These are phyloP conservation scores for Suhomyces maxii DNA, from an alignment of 1,139 yeast species.

Conservation along the genomic window DNA sequence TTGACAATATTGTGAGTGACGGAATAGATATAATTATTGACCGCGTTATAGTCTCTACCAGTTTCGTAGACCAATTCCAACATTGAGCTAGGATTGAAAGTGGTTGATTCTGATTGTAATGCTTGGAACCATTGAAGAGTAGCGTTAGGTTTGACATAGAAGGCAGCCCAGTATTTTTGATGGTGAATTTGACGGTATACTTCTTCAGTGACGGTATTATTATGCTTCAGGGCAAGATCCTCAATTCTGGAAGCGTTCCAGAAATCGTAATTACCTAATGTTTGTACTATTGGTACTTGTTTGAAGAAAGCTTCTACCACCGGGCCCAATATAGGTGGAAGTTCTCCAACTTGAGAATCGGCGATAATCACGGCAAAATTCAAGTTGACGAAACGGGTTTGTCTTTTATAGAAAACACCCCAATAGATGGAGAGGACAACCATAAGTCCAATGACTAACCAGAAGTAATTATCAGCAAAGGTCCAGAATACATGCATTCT, in stretches of 20 bases:
- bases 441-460: constrained; percentile 25
- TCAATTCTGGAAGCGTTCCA: constrained; percentile 22
- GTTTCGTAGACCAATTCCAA: constrained; percentile 32
- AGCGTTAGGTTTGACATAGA: constrained; percentile 31
- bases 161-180: constrained; percentile 32
- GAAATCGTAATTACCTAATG: constrained; percentile 26
- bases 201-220: constrained; percentile 26
- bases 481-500: constrained; percentile 21
- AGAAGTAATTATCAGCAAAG: constrained; percentile 24
- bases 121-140: constrained; percentile 23
- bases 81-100: constrained; percentile 18
- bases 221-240: constrained; percentile 19
- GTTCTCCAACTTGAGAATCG: constrained; percentile 21
- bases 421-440: constrained; percentile 31
- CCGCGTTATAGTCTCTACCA: constrained; percentile 35
- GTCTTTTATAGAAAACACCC: constrained; percentile 31
- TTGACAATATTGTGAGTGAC: constrained; percentile 18
- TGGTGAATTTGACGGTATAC: constrained; percentile 32
- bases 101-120: constrained; percentile 15
- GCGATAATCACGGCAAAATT: constrained; percentile 29
- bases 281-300: constrained; percentile 20
- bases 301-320: constrained; percentile 26
- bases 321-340: constrained; percentile 29
- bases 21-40: constrained; percentile 22
- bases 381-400: constrained; percentile 20